phyloP scores from a whole-genome alignment of 768 basidiomycete genomes.

The Suillus paluster region DNA sequence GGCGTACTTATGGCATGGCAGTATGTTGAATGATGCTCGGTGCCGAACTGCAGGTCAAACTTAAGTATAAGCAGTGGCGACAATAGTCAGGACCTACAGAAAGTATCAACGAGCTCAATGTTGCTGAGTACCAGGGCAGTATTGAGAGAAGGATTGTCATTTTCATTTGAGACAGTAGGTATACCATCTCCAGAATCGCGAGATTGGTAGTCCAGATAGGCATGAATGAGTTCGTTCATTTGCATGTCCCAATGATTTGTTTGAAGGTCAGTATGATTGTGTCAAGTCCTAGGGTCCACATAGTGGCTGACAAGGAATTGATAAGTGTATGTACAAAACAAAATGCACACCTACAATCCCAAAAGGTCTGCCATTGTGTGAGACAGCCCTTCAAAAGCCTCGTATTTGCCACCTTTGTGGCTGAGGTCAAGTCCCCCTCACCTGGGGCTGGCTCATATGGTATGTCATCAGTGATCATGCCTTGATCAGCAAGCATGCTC shows the following conservation, averaged over 20 bases:
- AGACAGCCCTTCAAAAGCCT: neutral
- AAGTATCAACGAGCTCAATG: slow-evolving; percentile 5
- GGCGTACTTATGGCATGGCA: slow-evolving; percentile 8
- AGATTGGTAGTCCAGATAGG: slow-evolving; percentile 6
- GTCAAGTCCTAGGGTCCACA: neutral
- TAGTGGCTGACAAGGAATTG: neutral
- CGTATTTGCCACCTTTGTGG: slow-evolving; percentile 5
- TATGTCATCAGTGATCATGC: neutral
- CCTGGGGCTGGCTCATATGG: slow-evolving; percentile 1
- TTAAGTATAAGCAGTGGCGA: neutral
- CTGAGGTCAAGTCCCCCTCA: slow-evolving; percentile 12
- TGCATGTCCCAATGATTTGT: slow-evolving; percentile 22
- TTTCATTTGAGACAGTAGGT: neutral
- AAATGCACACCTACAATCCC: neutral
- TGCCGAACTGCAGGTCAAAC: neutral
- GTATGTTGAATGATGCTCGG: neutral
- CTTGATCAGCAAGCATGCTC: too few species aligned
- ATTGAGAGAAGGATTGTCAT: neutral
- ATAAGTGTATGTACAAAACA: neutral
- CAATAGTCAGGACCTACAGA: neutral
- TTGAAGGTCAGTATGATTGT: slow-evolving; percentile 21
- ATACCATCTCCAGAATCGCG: slow-evolving; percentile 7
- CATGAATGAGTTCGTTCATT: slow-evolving; percentile 13
- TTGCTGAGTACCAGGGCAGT: neutral
- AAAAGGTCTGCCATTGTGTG: neutral